Percentiles rank a stretch among this genome's conserved stretches.
Conservation (phyloP, 495 filamentous ascomycete genomes). For the Lineolata rhizophorae region DNA sequence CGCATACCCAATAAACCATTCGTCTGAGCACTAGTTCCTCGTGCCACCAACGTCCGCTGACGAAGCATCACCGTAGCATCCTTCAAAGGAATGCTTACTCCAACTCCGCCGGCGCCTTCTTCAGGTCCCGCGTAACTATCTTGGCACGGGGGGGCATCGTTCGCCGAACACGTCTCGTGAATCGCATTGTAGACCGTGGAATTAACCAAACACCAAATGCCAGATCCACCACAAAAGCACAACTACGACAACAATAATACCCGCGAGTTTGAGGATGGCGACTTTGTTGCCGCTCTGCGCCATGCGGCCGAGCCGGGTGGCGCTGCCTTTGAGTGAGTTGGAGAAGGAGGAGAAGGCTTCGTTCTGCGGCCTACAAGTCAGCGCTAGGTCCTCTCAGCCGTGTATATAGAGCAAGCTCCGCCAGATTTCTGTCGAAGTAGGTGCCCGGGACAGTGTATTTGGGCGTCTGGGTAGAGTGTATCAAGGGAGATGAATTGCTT, state of each 20-base stretch:
- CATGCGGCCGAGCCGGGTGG: constrained; percentile 73
- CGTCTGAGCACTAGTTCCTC: no score
- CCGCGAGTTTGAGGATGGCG: constrained; percentile 72
- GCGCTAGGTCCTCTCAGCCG: neutral
- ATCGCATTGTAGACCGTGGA: no score
- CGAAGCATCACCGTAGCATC: no score
- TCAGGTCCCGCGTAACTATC: no score
- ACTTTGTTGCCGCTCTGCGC: constrained; percentile 76
- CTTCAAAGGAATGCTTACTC: no score
- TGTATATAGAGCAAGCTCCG: neutral
- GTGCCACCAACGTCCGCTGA: no score
- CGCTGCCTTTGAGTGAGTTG: constrained; percentile 59
- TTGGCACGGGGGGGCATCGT: no score
- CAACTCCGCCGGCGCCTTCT: no score
- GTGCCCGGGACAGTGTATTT: neutral
- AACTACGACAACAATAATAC: constrained; percentile 54
- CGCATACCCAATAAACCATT: no score
- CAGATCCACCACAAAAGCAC: constrained; percentile 53
- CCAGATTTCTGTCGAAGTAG: neutral
- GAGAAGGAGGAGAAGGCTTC: constrained; percentile 46
- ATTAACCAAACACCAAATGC: no score
- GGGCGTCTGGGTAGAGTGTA: neutral
- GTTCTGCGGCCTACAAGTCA: constrained; percentile 17
- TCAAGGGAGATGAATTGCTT: neutral
- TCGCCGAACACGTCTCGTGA: no score